Evolutionary conservation across 495 filamentous ascomycete species (phyloP).

Genomic region (Penicillium goetzii): DNA sequence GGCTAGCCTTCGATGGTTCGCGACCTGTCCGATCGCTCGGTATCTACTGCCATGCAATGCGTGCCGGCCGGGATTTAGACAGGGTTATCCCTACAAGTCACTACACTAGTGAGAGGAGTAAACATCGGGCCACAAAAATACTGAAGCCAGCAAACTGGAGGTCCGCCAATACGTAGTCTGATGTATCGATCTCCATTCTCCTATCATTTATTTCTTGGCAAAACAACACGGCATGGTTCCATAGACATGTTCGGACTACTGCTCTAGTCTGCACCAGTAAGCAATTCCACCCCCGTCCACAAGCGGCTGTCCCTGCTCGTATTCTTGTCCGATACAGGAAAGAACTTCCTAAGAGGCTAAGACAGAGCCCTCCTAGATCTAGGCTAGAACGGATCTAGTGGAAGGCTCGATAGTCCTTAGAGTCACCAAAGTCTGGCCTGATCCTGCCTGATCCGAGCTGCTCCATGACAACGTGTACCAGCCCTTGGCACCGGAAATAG

Average conservation of each 20-base stretch:
- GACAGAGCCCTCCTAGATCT: not conserved
- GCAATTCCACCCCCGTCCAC: not conserved
- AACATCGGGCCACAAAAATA: not conserved
- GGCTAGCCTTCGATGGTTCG: constrained; percentile 5
- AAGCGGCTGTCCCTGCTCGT: not conserved
- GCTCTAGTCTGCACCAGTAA: not conserved
- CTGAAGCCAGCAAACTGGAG: not conserved
- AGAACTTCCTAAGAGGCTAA: no score
- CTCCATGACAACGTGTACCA: constrained; percentile 23
- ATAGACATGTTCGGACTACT: not conserved
- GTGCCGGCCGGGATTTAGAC: constrained; percentile 9
- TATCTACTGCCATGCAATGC: constrained; percentile 7
- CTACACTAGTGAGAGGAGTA: not conserved
- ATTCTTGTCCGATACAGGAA: not conserved
- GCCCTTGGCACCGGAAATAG: constrained; percentile 9
- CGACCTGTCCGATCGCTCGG: constrained; percentile 18
- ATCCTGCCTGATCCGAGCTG: constrained; percentile 12
- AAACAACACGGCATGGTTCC: not conserved
- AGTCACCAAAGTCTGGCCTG: constrained; percentile 15
- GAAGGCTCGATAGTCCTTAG: constrained; percentile 24
- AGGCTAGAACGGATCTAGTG: constrained; percentile 22
- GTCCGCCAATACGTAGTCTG: no score
- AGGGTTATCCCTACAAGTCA: constrained; percentile 8
- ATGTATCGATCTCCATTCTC: no score
- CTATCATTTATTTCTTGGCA: not conserved